Evolutionary conservation across 2,329 filamentous ascomycete genomes (phyloP).

Genomic region (Byssochlamys sp.): DNA sequence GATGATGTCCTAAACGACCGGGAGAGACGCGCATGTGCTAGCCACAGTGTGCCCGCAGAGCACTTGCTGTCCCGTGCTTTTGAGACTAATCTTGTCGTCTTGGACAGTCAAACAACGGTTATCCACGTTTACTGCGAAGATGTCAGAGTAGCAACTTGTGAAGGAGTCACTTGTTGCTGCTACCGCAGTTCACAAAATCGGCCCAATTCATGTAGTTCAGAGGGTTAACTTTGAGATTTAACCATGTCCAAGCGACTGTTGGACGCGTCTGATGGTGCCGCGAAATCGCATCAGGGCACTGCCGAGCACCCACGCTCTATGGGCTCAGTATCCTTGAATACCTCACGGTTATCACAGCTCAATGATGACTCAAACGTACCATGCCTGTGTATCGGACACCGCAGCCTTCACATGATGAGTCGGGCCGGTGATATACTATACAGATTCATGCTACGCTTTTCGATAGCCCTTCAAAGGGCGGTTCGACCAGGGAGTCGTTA

Average conservation of each 20-base stretch:
- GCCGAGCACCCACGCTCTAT: slow-evolving; percentile 50
- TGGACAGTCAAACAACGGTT: background rate
- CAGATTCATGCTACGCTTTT: slow-evolving; percentile 45
- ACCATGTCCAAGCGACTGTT: slow-evolving; percentile 62
- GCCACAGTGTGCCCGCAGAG: background rate
- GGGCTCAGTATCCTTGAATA: slow-evolving; percentile 59
- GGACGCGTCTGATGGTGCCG: slow-evolving; percentile 55
- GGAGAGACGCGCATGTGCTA: background rate
- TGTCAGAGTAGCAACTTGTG: background rate
- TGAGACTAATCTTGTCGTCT: background rate
- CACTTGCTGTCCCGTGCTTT: background rate
- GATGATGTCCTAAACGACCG: background rate
- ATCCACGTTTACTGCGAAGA: background rate
- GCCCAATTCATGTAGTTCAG: slow-evolving; percentile 88
- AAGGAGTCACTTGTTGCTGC: background rate
- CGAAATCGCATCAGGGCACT: slow-evolving; percentile 52
- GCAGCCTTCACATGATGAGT: slow-evolving; percentile 54
- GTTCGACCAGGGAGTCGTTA: slow-evolving; percentile 42
- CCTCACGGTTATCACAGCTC: slow-evolving; percentile 60
- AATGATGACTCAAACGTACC: slow-evolving; percentile 69
- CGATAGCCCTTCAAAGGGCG: slow-evolving; percentile 66
- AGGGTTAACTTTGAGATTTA: slow-evolving; percentile 65
- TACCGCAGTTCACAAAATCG: slow-evolving; percentile 49
- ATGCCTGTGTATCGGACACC: slow-evolving; percentile 56
- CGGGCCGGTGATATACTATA: slow-evolving; percentile 53